A percentile compares a stretch with the other conserved stretches of the same genome.
These are phyloP conservation scores for Flaveria bidentis DNA, from an alignment of 129 eudicot genomes.

Conservation along the genomic window DNA sequence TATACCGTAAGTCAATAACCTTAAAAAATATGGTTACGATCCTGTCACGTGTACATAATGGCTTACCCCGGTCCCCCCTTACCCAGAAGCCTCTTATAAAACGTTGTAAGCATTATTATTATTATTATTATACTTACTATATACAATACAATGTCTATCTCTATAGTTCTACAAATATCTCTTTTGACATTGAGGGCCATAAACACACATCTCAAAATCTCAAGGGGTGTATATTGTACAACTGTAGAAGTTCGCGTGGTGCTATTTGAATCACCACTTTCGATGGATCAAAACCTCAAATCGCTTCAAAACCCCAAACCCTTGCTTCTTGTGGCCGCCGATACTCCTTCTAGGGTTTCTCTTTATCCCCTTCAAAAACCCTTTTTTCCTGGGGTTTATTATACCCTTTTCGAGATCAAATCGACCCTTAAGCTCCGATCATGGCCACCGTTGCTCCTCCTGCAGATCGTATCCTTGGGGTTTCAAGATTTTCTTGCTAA, in stretches of 20 bases:
- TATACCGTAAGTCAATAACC: too few species aligned
- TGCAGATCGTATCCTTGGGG: constrained; percentile 69
- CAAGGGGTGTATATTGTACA: background rate
- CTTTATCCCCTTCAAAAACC: constrained; percentile 25
- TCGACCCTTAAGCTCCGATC: constrained; percentile 20
- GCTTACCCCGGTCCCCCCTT: too few species aligned
- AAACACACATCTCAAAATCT: background rate
- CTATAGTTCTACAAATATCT: background rate
- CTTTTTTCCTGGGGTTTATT: constrained; percentile 26
- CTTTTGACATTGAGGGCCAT: background rate
- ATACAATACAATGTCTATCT: too few species aligned
- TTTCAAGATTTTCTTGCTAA: background rate
- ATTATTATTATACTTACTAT: too few species aligned
- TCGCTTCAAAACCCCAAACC: constrained; percentile 51
- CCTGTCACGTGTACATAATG: too few species aligned
- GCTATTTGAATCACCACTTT: constrained; percentile 52
- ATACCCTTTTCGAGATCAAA: constrained; percentile 32
- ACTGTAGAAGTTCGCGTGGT: constrained; percentile 32
- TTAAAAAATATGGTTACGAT: too few species aligned
- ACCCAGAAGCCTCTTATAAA: too few species aligned
- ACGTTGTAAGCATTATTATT: too few species aligned
- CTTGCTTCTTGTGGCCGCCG: constrained; percentile 35
- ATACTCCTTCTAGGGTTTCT: constrained; percentile 33
- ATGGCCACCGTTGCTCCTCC: constrained; percentile 73
- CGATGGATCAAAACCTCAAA: constrained; percentile 37